Conservation (phyloP, 495 filamentous ascomycete genomes). For the Gamarada debralockiae region DNA sequence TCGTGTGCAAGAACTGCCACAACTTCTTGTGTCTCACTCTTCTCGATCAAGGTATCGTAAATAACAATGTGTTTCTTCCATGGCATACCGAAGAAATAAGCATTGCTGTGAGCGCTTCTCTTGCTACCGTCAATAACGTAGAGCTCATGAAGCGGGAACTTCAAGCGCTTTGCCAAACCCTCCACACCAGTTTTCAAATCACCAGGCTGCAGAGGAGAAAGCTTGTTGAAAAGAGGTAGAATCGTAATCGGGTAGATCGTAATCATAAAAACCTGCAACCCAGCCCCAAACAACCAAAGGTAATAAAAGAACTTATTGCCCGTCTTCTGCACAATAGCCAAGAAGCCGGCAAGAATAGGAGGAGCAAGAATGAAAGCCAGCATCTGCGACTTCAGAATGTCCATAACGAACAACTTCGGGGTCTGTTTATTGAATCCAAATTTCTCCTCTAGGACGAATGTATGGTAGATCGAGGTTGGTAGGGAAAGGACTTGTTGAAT, state of each 20-base stretch:
- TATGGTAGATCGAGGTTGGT: conserved; percentile 84
- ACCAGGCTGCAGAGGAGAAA: conserved; percentile 86
- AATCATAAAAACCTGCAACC: conserved; percentile 86
- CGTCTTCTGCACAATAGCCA: conserved; percentile 87
- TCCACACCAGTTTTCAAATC: conserved; percentile 85
- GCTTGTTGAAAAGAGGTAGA: conserved; percentile 95
- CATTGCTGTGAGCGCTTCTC: conserved; percentile 94
- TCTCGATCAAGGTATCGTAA: conserved; percentile 95
- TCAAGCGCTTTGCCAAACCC: conserved; percentile 72
- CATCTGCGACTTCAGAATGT: conserved; percentile 87
- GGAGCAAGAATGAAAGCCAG: conserved; percentile 74
- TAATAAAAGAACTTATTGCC: conserved; percentile 95
- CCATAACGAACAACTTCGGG: conserved; percentile 78
- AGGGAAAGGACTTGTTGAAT: conserved; percentile 73
- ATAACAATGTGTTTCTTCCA: conserved; percentile 99
- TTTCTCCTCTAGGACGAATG: conserved; percentile 92
- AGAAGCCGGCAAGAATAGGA: conserved; percentile 84
- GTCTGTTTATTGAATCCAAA: conserved; percentile 99
- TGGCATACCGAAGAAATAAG: conserved; percentile 95
- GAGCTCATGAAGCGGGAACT: conserved; percentile 87
- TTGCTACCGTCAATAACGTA: conserved; percentile 98
- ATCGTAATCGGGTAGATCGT: conserved; percentile 95
- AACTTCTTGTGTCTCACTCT: conserved; percentile 86
- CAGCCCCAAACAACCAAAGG: conserved; percentile 87
- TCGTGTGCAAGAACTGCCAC: conserved; percentile 94